These are phyloP conservation scores for Leccinum uliginosum DNA, from an alignment of 768 basidiomycete genomes.

Conservation along the genomic window DNA sequence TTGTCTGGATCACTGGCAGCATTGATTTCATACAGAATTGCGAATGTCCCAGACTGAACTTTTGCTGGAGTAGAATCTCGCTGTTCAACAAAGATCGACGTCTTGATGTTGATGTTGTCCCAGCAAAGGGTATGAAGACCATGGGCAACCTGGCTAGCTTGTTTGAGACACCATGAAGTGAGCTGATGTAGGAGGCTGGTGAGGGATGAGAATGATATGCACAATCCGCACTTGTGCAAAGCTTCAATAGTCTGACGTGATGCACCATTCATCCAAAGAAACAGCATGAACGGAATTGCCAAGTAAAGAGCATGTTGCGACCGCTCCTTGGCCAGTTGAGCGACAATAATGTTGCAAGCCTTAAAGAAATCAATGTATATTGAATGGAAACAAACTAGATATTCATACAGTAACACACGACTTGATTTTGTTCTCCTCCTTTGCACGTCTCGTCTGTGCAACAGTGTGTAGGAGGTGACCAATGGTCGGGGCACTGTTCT, in stretches of 20 bases:
- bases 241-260: not conserved
- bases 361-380: not conserved
- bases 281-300: not conserved
- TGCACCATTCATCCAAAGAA: not conserved
- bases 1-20: not conserved
- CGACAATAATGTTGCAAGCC: conserved; percentile 2
- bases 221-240: not conserved
- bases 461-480: not conserved
- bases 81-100: conserved; percentile 29
- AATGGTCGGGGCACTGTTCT: not conserved
- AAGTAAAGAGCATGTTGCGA: not conserved
- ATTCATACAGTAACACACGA: not conserved
- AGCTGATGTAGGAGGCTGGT: not conserved
- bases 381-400: not conserved
- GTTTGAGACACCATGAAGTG: not conserved
- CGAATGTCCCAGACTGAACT: not conserved
- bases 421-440: not conserved
- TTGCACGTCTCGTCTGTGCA: not conserved
- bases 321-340: not conserved
- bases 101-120: conserved; percentile 30
- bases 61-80: not conserved
- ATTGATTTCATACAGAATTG: not conserved
- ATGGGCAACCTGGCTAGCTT: not conserved
- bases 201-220: not conserved
- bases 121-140: conserved; percentile 1